Percentiles rank a stretch among this genome's conserved stretches.
Evolutionary conservation across 1,284 basidiomycete species (phyloP).

Genomic region (Trametes sp.): DNA sequence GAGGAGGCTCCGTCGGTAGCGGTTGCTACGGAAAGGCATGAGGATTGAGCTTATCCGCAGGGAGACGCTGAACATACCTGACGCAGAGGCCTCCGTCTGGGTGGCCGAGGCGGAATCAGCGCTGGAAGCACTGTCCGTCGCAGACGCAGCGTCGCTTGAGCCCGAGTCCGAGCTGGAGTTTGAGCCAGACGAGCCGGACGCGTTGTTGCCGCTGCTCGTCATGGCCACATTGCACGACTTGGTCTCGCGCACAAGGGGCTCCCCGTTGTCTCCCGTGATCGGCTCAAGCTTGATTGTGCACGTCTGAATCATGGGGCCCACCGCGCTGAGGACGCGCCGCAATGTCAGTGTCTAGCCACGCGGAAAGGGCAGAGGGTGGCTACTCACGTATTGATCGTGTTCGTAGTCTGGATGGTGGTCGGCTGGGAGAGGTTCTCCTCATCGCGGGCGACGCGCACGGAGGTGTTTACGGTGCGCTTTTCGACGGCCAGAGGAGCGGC

Average conservation of each 20-base stretch:
- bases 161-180: conserved; percentile 1
- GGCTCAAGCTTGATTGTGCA: conserved; percentile 71
- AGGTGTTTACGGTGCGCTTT: conserved; percentile 22
- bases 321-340: conserved; percentile 35
- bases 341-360: conserved; percentile 4
- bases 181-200: conserved; percentile 20
- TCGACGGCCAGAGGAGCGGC: conserved; percentile 35
- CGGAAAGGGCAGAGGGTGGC: conserved; percentile 5
- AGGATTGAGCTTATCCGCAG: neutral
- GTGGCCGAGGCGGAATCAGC: conserved; percentile 2
- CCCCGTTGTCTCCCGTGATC: conserved; percentile 52
- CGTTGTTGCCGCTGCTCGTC: conserved; percentile 28
- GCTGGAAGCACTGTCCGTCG: conserved; percentile 1
- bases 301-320: conserved; percentile 65
- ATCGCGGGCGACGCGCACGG: conserved; percentile 33
- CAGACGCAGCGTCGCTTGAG: conserved; percentile 25
- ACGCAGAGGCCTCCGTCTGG: conserved; percentile 8
- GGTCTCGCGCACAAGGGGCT: conserved; percentile 61
- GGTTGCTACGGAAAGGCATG: conserved; percentile 9
- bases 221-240: conserved; percentile 58
- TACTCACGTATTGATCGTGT: conserved; percentile 46
- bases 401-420: conserved; percentile 41
- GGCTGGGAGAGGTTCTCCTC: conserved; percentile 35
- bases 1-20: conserved; percentile 15
- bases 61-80: conserved; percentile 7